Evolutionary conservation across 192 early-diverging fungal genomes (phyloP).

Genomic region (Thoreauomyces humboldtii): DNA sequence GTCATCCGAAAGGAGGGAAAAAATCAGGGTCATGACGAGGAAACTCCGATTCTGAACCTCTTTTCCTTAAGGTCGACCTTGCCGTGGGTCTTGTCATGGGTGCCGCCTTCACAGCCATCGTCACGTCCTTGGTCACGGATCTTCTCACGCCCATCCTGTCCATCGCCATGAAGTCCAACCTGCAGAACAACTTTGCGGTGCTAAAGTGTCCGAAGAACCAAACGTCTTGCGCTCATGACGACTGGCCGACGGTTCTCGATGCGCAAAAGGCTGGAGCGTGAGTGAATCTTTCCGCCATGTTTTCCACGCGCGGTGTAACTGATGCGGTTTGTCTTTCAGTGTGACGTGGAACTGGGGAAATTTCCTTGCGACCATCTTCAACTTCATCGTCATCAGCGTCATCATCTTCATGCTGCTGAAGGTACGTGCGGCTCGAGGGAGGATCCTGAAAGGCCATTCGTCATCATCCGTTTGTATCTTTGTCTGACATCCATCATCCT

Average conservation of each 20-base stretch:
- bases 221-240: not conserved
- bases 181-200: constrained; percentile 33
- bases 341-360: too few species aligned
- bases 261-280: constrained; percentile 47
- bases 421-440: not conserved
- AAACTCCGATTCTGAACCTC: not conserved
- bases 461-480: not conserved
- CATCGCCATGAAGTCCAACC: constrained; percentile 45
- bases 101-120: constrained; percentile 56
- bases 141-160: constrained; percentile 48
- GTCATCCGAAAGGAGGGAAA: not conserved
- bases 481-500: not conserved
- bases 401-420: constrained; percentile 64
- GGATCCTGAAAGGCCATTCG: not conserved
- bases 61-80: constrained; percentile 42
- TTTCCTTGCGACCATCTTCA: constrained; percentile 62
- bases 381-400: constrained; percentile 60
- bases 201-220: constrained; percentile 28
- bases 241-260: constrained; percentile 22
- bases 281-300: too few species aligned
- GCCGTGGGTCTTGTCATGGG: constrained; percentile 71
- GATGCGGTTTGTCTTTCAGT: too few species aligned
- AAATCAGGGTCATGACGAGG: too few species aligned
- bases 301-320: too few species aligned
- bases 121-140: constrained; percentile 32